Evolutionary conservation across 2,329 filamentous ascomycete species (phyloP), one percentile per base, ranked within the genome.

Genomic region (Stylonectria norvegica): DNA sequence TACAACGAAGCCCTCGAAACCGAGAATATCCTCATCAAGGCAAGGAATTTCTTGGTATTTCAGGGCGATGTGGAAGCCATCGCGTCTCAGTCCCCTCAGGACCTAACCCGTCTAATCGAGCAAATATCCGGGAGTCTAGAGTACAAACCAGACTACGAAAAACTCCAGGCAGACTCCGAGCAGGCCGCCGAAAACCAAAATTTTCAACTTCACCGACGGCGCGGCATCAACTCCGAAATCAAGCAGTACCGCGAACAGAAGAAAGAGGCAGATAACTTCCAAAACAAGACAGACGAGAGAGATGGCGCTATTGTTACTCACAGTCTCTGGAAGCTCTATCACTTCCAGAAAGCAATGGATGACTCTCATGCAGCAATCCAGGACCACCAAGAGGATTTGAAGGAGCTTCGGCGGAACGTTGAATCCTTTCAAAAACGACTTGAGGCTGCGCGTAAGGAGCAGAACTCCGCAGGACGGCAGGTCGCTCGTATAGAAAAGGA

Each of bases 231-330:
- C 64, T 91, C 89, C 3, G 93, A 98, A 66, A 94, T 98, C 63
- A 95, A 93, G 62, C 89, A 95, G 57, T 98, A 96, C 58, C 86
- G 95, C 58, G 89, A 97, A 62, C 91, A 97, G 66, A 97, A 97
- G 69, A 83, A 83, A 52, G 93, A 97, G 60, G 91, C 91, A 5
- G 93, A 98, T 52, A 91, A 85, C 54, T 98, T 91, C 60, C 86
- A 94, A 59, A 83, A 80, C 49, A 97, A 96, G 66, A 86, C 86
- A 1, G 86, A 93, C 38, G 89, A 97, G 63, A 83, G 88, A 35
- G 91, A 98, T 61, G 79, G 88, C 38, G 93, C 91, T 6, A 86
- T 96, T 41, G 87, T 97, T 40, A 90, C 86, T 1, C 91, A 97
- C 52, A 90, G 94, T 22, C 71, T 98, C 11, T 98, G 91, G 91